Percentiles rank a stretch among this genome's conserved stretches.
phyloP scores from a whole-genome alignment of 202 grass and related monocot genomes.

The Sporobolus alterniflorus region DNA sequence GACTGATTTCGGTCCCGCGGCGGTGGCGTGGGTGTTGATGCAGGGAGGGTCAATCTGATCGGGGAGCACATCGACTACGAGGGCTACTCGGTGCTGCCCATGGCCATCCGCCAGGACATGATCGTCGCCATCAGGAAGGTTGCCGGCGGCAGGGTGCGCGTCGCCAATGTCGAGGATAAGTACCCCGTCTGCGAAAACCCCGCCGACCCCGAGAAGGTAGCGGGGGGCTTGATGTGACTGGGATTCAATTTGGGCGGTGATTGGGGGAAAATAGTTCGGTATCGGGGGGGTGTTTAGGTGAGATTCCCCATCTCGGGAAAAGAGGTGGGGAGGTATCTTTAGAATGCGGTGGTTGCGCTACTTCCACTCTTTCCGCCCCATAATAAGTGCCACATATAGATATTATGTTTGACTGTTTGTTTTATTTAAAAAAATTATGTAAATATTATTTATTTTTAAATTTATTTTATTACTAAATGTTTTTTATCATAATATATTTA shows the following conservation, averaged over 20 bases:
- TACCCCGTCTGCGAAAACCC: slow-evolving; percentile 85
- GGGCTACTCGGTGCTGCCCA: slow-evolving; percentile 96
- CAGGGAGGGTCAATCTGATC: slow-evolving; percentile 97
- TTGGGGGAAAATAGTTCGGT: neutral
- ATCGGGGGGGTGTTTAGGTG: neutral
- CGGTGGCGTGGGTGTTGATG: neutral
- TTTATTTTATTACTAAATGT: no score
- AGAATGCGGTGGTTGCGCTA: slow-evolving; percentile 25
- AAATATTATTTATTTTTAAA: no score
- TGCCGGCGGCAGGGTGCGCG: slow-evolving; percentile 49
- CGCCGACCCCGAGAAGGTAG: slow-evolving; percentile 81
- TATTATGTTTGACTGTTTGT: no score
- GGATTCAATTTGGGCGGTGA: neutral
- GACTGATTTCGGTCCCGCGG: neutral
- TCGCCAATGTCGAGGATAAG: slow-evolving; percentile 91
- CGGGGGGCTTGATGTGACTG: neutral
- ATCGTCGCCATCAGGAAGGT: slow-evolving; percentile 84
- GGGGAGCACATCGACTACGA: slow-evolving; percentile 99
- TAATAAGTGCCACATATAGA: no score
- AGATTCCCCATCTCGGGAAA: neutral
- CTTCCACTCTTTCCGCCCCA: no score
- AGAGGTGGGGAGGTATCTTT: neutral
- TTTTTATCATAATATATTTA: no score
- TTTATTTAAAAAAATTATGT: no score
- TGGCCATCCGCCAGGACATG: slow-evolving; percentile 98